Conservation (phyloP, 768 basidiomycete genomes). For the Paxillus ammoniavirescens region DNA sequence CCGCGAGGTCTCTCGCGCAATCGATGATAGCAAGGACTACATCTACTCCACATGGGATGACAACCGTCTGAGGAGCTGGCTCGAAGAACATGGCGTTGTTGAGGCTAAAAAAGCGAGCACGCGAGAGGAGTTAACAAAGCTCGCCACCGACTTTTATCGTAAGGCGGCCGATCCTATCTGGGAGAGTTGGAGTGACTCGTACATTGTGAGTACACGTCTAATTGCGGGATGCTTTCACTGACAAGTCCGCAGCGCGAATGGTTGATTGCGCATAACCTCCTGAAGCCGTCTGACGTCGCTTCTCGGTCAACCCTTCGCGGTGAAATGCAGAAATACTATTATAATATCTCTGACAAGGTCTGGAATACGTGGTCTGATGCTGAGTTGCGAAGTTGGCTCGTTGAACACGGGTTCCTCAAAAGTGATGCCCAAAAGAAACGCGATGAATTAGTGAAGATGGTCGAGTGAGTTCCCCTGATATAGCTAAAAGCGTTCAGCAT, state of each 20-base stretch:
- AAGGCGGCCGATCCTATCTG: conserved; percentile 64
- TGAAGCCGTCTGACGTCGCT: conserved; percentile 57
- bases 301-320: conserved; percentile 54
- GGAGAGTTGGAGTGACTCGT: conserved; percentile 84
- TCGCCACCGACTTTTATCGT: conserved; percentile 71
- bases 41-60: conserved; percentile 91
- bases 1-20: conserved; percentile 42
- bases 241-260: conserved; percentile 60
- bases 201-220: conserved; percentile 48
- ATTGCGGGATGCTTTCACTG: not conserved
- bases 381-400: conserved; percentile 75
- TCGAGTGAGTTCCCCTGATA: conserved; percentile 46
- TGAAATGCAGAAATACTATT: conserved; percentile 81
- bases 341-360: conserved; percentile 49
- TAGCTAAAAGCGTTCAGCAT: too few relatives aligned
- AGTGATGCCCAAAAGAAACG: conserved; percentile 60
- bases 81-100: conserved; percentile 72
- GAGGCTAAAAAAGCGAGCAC: conserved; percentile 54
- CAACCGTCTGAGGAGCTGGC: conserved; percentile 64
- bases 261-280: conserved; percentile 76
- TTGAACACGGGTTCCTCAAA: conserved; percentile 71
- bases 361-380: conserved; percentile 77
- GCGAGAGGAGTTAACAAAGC: conserved; percentile 62
- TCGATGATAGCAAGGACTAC: conserved; percentile 83
- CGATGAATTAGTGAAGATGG: conserved; percentile 76